Base-by-base conservation (phyloP, 129 eudicot genomes). In the Tanacetum coccineum region DNA sequence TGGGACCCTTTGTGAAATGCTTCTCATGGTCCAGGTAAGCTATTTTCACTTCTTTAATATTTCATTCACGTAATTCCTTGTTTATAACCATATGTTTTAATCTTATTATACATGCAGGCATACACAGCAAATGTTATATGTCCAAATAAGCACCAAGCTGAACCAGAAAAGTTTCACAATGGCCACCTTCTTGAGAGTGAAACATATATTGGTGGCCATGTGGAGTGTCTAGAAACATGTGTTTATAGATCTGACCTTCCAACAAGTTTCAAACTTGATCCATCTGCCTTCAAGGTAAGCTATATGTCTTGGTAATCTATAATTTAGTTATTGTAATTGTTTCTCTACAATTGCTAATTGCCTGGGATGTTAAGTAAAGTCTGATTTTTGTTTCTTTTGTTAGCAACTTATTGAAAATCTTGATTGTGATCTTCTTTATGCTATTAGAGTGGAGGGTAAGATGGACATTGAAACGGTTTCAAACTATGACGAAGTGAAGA, bases 241-340 rank as follows among this genome's bases (percentile, higher is more conserved):
- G 99, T 94, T 75, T 94, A 86, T 78, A 89, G 97, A 84, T 94
- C 99, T 77, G 99, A 94, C 68, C 86, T 94, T 69, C 99, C 99
- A 28, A 89, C 95, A 50, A 84, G 88, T 79, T 94, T 94, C 71
- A 89, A 83, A 77, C 97, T 94, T 52, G 99, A 94, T 70, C 87
- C 99, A 56, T 85, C 93, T 77, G 99, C 93, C 13, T 94, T 64
- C 78, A 82, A 75, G 90, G 99, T 93, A 62, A 69, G 25, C 2
- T 22, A n/a, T n/a, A 22, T 22, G 25, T 22, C 25, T 22, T 22
- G 25, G 25, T 22, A 22, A 22, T 22, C 25, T n/a, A n/a, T n/a
- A n/a, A n/a, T n/a, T 22, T 22, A 22, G 25, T 22, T 22, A 22
- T 1, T 22, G 2, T 22, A 0, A 0, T 22, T 22, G 1, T 22